Evolutionary conservation across 225 moss, liverwort and hornwort species (phyloP).

Genomic region (Sphagnum contortum): DNA sequence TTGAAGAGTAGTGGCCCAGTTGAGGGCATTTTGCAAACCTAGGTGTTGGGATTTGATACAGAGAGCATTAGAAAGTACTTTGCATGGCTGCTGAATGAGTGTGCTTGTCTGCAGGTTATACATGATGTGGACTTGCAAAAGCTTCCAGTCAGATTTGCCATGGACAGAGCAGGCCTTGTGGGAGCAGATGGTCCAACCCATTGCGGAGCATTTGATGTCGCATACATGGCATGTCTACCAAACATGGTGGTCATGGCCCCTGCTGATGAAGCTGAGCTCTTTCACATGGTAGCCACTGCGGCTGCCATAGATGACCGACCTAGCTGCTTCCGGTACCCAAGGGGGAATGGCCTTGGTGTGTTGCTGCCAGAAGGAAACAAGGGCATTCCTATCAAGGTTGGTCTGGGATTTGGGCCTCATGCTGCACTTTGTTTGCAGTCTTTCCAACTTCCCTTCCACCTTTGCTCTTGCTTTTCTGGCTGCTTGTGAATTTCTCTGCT

Average conservation of each 20-base stretch:
- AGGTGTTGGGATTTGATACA: no score
- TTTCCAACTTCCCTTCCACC: no score
- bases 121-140: slow-evolving; percentile 43
- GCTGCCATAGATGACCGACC: slow-evolving; percentile 28
- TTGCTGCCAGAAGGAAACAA: slow-evolving; percentile 22
- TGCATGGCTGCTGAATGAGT: no score
- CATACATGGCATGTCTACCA: slow-evolving; percentile 39
- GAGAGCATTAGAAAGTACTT: no score
- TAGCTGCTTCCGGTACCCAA: slow-evolving; percentile 32
- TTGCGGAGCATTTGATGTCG: slow-evolving; percentile 35
- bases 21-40: no score
- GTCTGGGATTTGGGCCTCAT: no score
- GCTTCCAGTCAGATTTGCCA: slow-evolving; percentile 32
- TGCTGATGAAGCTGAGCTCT: slow-evolving; percentile 34
- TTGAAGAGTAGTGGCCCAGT: no score
- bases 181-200: slow-evolving; percentile 41
- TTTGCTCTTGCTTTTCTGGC: no score
- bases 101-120: slow-evolving; percentile 17
- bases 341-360: slow-evolving; percentile 31
- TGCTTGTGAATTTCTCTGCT: neutral
- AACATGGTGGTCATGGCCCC: slow-evolving; percentile 45
- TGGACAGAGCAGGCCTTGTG: slow-evolving; percentile 40
- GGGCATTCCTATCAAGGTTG: slow-evolving; percentile 19
- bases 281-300: slow-evolving; percentile 38
- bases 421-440: no score